Percentiles rank a stretch among this genome's conserved stretches.
Evolutionary conservation across 2,329 filamentous ascomycete species (phyloP).

Genomic region (Exophiala calicioides): DNA sequence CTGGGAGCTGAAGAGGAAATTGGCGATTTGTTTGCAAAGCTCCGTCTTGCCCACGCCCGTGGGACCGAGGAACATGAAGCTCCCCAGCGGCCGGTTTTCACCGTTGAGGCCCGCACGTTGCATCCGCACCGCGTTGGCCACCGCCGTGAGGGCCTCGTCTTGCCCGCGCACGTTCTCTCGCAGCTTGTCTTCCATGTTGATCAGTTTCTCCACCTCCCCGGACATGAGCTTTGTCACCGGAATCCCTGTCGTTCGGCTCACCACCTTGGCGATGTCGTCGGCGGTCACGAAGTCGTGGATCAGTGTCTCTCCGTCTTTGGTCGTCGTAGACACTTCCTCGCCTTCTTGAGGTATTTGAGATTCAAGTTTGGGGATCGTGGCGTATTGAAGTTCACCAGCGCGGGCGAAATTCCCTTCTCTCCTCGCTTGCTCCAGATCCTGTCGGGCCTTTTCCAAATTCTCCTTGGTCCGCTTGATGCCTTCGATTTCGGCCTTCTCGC

Average conservation of each 20-base stretch:
- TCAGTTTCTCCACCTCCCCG: conserved; percentile 89
- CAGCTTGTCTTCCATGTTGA: conserved; percentile 92
- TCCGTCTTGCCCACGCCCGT: conserved; percentile 98
- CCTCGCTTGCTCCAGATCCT: conserved; percentile 85
- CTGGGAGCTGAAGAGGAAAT: conserved; percentile 90
- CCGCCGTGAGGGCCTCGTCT: conserved; percentile 87
- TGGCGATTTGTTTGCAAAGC: conserved; percentile 91
- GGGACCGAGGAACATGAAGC: conserved; percentile 96
- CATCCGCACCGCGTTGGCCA: conserved; percentile 89
- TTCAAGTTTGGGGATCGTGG: conserved; percentile 80
- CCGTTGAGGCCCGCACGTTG: conserved; percentile 89
- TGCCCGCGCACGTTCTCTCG: conserved; percentile 84
- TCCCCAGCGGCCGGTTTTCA: conserved; percentile 86
- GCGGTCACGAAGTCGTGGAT: conserved; percentile 94
- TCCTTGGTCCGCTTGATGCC: conserved; percentile 83
- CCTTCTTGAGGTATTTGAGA: conserved; percentile 76
- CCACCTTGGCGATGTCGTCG: conserved; percentile 90
- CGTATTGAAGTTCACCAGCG: conserved; percentile 88
- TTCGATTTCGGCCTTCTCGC: conserved; percentile 82
- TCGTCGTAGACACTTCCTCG: conserved; percentile 39
- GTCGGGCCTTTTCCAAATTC: conserved; percentile 79
- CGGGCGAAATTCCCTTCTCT: conserved; percentile 83
- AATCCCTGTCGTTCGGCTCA: conserved; percentile 88
- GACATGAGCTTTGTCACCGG: conserved; percentile 89
- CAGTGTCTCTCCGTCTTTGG: conserved; percentile 56